These are phyloP conservation scores for Cichorium intybus DNA, from an alignment of 140 eudicot genomes.

Conservation along the genomic window DNA sequence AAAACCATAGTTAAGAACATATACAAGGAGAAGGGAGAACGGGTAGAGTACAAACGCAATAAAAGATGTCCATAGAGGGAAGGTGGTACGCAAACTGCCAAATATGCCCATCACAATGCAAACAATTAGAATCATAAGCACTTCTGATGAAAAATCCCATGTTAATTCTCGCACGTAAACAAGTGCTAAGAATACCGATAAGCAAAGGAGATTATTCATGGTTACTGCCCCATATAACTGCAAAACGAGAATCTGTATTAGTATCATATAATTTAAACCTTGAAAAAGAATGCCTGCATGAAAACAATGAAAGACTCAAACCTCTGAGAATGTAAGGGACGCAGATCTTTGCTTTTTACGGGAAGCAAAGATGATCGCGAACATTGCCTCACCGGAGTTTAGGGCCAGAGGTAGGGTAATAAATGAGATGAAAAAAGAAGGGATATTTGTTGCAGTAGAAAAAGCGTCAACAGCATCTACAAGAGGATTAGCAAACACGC, in stretches of 20 bases:
- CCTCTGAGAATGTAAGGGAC: conserved; percentile 89
- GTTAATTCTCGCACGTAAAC: conserved; percentile 71
- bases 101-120: conserved; percentile 87
- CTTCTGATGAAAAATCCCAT: conserved; percentile 98
- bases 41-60: conserved; percentile 83
- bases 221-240: conserved; percentile 96
- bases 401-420: conserved; percentile 75
- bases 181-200: conserved; percentile 85
- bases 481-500: conserved; percentile 79
- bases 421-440: conserved; percentile 85
- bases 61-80: conserved; percentile 81
- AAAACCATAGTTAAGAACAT: conserved; percentile 77
- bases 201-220: conserved; percentile 82
- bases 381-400: conserved; percentile 83
- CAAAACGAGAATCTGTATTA: conserved; percentile 3
- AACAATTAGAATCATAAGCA: conserved; percentile 72
- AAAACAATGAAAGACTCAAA: conserved; percentile 18
- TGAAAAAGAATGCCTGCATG: not conserved
- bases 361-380: conserved; percentile 78
- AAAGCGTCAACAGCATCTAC: conserved; percentile 76
- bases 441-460: conserved; percentile 76
- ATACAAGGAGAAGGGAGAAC: conserved; percentile 71
- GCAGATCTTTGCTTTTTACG: conserved; percentile 76
- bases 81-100: conserved; percentile 79
- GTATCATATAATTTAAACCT: not conserved